Base-by-base conservation (phyloP, 179 eudicot genomes). In the Drosera spatulata region DNA sequence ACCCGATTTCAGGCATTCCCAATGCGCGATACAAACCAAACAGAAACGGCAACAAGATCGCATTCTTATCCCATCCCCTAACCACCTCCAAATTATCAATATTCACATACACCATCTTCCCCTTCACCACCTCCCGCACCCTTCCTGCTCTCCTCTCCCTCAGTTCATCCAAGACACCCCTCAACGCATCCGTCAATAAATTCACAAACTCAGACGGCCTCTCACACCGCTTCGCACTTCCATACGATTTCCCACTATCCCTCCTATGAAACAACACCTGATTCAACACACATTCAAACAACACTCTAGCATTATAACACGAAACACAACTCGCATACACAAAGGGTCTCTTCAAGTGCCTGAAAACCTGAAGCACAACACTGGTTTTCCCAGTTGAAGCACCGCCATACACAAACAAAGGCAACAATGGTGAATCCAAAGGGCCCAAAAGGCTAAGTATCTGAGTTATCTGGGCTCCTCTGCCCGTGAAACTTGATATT, bases 31-130 rank as follows among this genome's bases (percentile, higher is more conserved):
- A 66, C 42, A 91, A 83, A 64, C 82, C 84, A 67, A 81, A 91
- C 64, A 88, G 66, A 64, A 91, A 75, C 56, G 97, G 88, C 70
- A 88, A 71, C 59, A 83, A 70, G 39, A 51, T 80, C 12, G 73
- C 59, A 66, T 88, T 82, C 79, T 83, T 91, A 69, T 88, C 97
- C 97, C 97, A 88, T 13, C 71, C 88, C 39, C 95, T 79, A 64
- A 79, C 77, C 62, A 77, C 77, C 77, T 91, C 97, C 65, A 91
- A 57, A 71, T 79, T 78, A 64, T 91, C 97, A 55, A 91, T 58
- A 55, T 87, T 71, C 72, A 88, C 73, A 66, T 91, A 91, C 58
- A 91, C 70, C 88, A 91, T 88, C n/a, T 63, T 74, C 9, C 97
- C 96, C n/a, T 75, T 78, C 45, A 72, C 71, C 61, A 37, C 45